Evolutionary conservation across 805 yeast genomes (phyloP), one percentile per base, ranked within the genome.

Genomic region (Brettanomyces custersianus): DNA sequence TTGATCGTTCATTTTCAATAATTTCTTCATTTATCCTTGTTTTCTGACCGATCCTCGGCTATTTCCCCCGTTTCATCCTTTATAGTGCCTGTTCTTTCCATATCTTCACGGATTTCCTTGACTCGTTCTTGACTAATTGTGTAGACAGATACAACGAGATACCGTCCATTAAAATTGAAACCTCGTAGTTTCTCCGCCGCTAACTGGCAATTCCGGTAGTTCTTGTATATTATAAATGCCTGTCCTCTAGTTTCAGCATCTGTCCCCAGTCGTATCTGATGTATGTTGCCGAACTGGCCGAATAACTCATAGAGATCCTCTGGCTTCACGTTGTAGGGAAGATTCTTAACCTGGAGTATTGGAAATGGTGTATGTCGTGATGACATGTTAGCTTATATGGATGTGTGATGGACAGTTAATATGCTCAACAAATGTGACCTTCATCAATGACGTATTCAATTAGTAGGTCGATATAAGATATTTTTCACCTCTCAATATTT

Each of bases 111-210:
- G n/a, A n/a, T n/a, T n/a, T n/a, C n/a, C n/a, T n/a, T n/a, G n/a
- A n/a, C n/a, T n/a, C n/a, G n/a, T n/a, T n/a, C n/a, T n/a, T n/a
- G n/a, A n/a, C n/a, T n/a, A n/a, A n/a, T n/a, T n/a, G n/a, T n/a
- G n/a, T n/a, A n/a, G n/a, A n/a, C n/a, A 35, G 63, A 51, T 8
- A 75, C 72, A 19, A 77, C 77, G 23, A 77, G 46, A 46, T 77
- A 77, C 37, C 84, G 47, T 7, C 77, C 75, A 40, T 71, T 67
- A 42, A 70, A 70, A 46, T 76, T 75, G 40, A 68, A 70, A 2
- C 85, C 85, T 35, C 71, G 71, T 35, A 77, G 50, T 40, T 71
- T 77, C n/a, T 63, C 67, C 16, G 66, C 59, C 0, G 82, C 81
- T 22, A 52, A 49, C n/a, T 50, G 52, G 12, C 82, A 78, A 40